phyloP scores from a whole-genome alignment of 176 grass and related monocot genomes.

The Musa acuminata region DNA sequence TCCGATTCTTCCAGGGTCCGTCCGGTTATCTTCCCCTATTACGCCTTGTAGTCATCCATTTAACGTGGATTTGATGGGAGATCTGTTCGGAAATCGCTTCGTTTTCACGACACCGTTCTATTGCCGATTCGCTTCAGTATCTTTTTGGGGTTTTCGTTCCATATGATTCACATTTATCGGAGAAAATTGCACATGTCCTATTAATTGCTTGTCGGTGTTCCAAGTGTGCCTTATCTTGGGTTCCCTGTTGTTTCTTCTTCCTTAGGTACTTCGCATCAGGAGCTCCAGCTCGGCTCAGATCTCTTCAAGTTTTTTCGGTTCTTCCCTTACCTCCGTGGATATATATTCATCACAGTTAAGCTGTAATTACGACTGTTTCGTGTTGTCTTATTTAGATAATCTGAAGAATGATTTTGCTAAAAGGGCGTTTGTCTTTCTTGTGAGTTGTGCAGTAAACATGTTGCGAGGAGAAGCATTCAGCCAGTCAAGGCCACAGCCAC shows the following conservation, averaged over 20 bases:
- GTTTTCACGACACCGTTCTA: not conserved
- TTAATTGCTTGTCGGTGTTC: too few species aligned
- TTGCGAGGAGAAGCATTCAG: conserved; percentile 42
- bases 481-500: conserved; percentile 61
- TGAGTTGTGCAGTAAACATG: conserved; percentile 14
- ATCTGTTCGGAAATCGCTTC: not conserved
- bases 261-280: not conserved
- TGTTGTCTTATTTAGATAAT: not conserved
- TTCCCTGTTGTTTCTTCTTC: conserved; percentile 8
- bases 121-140: not conserved
- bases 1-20: conserved; percentile 32
- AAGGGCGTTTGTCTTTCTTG: not conserved
- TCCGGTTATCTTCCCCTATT: not conserved
- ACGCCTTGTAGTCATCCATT: not conserved
- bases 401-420: not conserved
- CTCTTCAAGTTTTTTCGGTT: conserved; percentile 23
- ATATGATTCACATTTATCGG: not conserved
- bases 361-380: not conserved
- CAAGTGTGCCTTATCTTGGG: not conserved
- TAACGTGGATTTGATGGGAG: not conserved
- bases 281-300: conserved; percentile 2
- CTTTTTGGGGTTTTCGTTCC: not conserved
- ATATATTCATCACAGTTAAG: conserved; percentile 34
- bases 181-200: not conserved
- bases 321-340: conserved; percentile 9